These are phyloP conservation scores for Rhododendron kiyosumense DNA, from an alignment of 148 eudicot genomes.

Conservation along the genomic window DNA sequence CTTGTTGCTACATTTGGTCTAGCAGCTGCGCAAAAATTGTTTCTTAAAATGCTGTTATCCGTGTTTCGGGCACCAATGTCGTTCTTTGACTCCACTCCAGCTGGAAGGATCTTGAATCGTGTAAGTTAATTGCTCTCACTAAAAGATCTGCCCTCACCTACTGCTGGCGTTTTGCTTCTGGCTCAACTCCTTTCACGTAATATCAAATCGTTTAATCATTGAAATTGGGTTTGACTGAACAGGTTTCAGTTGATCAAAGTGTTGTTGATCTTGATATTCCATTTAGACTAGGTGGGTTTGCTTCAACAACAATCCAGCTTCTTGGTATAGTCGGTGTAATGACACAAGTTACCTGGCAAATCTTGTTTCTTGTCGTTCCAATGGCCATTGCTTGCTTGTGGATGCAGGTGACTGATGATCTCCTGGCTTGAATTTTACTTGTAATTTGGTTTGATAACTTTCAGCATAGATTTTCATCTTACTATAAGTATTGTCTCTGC, in stretches of 20 bases:
- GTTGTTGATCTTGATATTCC: conserved; percentile 96
- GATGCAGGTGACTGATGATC: conserved; percentile 72
- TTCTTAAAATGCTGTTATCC: conserved; percentile 65
- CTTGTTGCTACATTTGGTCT: conserved; percentile 87
- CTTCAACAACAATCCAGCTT: conserved; percentile 86
- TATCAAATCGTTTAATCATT: conserved; percentile 7
- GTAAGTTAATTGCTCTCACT: conserved; percentile 39
- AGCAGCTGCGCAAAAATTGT: conserved; percentile 81
- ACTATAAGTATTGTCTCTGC: not conserved
- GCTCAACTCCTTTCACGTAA: conserved; percentile 6
- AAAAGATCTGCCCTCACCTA: not conserved
- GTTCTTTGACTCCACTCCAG: conserved; percentile 98
- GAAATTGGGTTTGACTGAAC: conserved; percentile 18
- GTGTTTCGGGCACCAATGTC: conserved; percentile 96
- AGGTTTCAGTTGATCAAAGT: conserved; percentile 98
- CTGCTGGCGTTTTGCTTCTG: not conserved
- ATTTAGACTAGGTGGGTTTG: conserved; percentile 92
- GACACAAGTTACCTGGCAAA: conserved; percentile 94
- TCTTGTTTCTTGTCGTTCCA: conserved; percentile 84
- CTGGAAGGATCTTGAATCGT: conserved; percentile 91
- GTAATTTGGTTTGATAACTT: not conserved
- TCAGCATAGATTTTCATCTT: not conserved
- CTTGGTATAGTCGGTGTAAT: conserved; percentile 87
- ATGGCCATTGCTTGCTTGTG: conserved; percentile 94
- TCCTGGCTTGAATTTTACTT: not conserved